Base-by-base conservation (phyloP, 495 filamentous ascomycete genomes). In the Oleoguttula mirabilis region DNA sequence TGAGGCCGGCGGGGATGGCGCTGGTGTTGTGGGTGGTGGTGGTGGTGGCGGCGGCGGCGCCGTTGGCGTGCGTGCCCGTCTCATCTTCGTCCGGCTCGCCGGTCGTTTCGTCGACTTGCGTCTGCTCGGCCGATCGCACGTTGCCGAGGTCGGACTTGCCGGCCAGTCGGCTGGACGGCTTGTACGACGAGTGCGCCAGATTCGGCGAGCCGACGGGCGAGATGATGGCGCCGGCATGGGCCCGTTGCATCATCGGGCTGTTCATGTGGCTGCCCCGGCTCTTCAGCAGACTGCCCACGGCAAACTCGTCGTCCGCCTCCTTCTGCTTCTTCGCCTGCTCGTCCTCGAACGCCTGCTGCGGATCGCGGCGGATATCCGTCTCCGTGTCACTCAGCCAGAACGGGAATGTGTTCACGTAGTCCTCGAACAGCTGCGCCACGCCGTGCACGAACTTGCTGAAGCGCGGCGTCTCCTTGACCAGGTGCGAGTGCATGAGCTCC, bases 391-490 rank as follows among this genome's bases (percentile, higher is more conserved):
- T 72, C 3, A 95, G 74, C 90, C 90, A 98, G 69, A 96, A 94
- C 3, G 90, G 90, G 43, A 98, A 77, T 43, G 72, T 84, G 63
- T 96, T 96, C 60, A 98, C 88, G 56, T 93, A 68, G 57, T 96
- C 92, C 45, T 96, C 92, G 54, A 94, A 96, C 6, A 96, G 67
- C 27, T 77, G 75, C 10, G 88, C 87, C 1, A 92, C 77, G 45
- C 92, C 90, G 51, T 98, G 90, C 16, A 88, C 82, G 54, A 96
- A 96, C 57, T 98, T 98, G 30, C 85, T 93, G 64, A 98, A 98
- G 17, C 84, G 75, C 3, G 88, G 83, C 2, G 80, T 79, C 37
- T 82, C 76, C 60, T 90, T 86, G 36, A 98, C 82, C 12, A 98
- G 73, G 56, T 98, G 90, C 8, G 85, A 93, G 33, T 73, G 69